phyloP scores from a whole-genome alignment of 345 rosid species.

The Eucalyptus albens region DNA sequence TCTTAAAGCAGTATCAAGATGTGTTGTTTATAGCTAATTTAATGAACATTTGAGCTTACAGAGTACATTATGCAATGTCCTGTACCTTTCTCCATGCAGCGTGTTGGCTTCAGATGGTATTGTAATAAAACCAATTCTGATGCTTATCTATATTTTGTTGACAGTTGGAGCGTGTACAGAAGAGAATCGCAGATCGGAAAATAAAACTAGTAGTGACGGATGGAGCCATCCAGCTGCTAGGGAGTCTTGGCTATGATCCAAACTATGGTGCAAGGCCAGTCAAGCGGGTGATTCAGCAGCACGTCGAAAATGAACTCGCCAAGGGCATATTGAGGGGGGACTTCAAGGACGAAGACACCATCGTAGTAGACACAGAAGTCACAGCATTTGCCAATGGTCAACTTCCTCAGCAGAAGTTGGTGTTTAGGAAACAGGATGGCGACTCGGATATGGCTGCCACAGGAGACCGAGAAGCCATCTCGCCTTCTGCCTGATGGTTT shows the following conservation, averaged over 20 bases:
- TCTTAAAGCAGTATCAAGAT: not conserved
- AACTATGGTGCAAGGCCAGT: conserved; percentile 98
- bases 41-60: not conserved
- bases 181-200: conserved; percentile 80
- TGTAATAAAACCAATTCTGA: not conserved
- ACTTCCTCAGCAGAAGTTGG: conserved; percentile 81
- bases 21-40: not conserved
- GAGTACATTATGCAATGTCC: not conserved
- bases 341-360: conserved; percentile 67
- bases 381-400: conserved; percentile 62
- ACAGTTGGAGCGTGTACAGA: conserved; percentile 89
- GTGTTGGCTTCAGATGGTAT: not conserved
- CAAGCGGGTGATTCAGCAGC: conserved; percentile 91
- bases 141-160: not conserved
- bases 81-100: not conserved
- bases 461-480: conserved; percentile 12
- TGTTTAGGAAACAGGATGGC: conserved; percentile 34
- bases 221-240: conserved; percentile 70
- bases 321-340: conserved; percentile 93
- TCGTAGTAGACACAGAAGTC: conserved; percentile 64
- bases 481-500: not conserved
- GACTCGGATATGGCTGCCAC: conserved; percentile 8
- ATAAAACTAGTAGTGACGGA: conserved; percentile 64
- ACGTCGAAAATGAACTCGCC: conserved; percentile 91
- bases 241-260: conserved; percentile 85